Evolutionary conservation across 2,329 filamentous ascomycete genomes (phyloP).

Genomic region (Leptosphaerulina australis): DNA sequence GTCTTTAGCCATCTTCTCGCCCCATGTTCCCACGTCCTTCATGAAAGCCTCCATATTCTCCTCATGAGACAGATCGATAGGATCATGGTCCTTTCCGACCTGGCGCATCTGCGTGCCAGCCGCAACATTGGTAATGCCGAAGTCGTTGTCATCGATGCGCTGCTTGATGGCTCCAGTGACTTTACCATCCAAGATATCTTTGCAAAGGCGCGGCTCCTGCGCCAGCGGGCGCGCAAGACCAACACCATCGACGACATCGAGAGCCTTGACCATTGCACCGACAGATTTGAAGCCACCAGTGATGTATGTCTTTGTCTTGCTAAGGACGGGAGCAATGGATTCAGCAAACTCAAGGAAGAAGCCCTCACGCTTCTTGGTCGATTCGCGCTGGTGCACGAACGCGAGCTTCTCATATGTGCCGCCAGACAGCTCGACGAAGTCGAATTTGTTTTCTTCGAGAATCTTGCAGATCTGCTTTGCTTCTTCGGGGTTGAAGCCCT

Average conservation of each 20-base stretch:
- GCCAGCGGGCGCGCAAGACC: constrained; percentile 62
- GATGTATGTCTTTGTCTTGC: constrained; percentile 64
- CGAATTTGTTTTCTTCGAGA: constrained; percentile 58
- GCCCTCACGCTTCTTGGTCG: constrained; percentile 61
- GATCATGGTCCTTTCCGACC: constrained; percentile 59
- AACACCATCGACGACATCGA: constrained; percentile 64
- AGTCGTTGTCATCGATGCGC: constrained; percentile 59
- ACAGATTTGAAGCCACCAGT: constrained; percentile 64
- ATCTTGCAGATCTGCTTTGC: constrained; percentile 56
- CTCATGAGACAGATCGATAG: constrained; percentile 58
- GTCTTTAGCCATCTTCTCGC: constrained; percentile 49
- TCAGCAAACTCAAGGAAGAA: constrained; percentile 67
- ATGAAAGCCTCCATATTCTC: constrained; percentile 56
- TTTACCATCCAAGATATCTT: constrained; percentile 54
- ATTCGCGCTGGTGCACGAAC: constrained; percentile 60
- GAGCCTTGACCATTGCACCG: constrained; percentile 63
- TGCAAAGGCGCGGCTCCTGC: constrained; percentile 58
- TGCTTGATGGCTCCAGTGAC: constrained; percentile 55
- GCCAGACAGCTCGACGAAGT: constrained; percentile 65
- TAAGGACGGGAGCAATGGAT: constrained; percentile 58
- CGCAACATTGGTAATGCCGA: constrained; percentile 55
- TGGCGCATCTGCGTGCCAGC: constrained; percentile 60
- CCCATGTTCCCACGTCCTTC: constrained; percentile 57
- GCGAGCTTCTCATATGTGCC: constrained; percentile 64
- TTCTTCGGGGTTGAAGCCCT: constrained; percentile 60